phyloP scores from a whole-genome alignment of 2,329 filamentous ascomycete species.

The Chrysoporthe puriensis region DNA sequence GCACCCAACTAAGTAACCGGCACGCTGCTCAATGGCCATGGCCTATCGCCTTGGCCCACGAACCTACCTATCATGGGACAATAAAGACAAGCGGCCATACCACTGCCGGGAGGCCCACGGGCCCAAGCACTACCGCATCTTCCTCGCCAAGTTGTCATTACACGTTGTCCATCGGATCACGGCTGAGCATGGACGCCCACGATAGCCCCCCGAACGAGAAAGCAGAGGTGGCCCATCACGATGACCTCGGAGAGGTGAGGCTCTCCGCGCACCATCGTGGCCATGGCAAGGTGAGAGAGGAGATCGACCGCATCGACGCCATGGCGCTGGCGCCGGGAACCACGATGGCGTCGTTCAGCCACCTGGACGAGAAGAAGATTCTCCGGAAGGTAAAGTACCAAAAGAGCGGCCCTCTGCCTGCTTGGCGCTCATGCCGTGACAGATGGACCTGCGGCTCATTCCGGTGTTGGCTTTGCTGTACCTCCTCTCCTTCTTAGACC shows the following conservation, averaged over 20 bases:
- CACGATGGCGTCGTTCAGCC: constrained; percentile 36
- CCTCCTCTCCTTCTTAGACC: constrained; percentile 70
- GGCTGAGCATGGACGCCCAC: constrained; percentile 4
- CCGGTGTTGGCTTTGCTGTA: constrained; percentile 71
- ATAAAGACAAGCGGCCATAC: neutral
- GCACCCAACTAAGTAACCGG: neutral
- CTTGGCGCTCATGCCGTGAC: constrained; percentile 41
- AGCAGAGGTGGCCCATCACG: constrained; percentile 13
- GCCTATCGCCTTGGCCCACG: neutral
- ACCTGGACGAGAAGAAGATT: constrained; percentile 60
- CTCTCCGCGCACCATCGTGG: constrained; percentile 1
- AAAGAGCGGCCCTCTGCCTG: constrained; percentile 68
- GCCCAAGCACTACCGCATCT: too few species aligned
- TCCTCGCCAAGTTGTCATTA: too few species aligned
- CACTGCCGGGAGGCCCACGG: too few species aligned
- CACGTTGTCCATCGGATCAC: neutral
- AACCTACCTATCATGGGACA: neutral
- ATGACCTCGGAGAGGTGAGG: constrained; percentile 15
- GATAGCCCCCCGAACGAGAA: constrained; percentile 20
- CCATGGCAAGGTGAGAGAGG: constrained; percentile 18
- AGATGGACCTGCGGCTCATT: constrained; percentile 57
- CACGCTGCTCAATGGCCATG: neutral
- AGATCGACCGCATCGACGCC: constrained; percentile 29
- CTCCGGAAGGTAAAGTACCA: constrained; percentile 54
- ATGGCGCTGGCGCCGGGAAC: constrained; percentile 27